A percentile compares a stretch with the other conserved stretches of the same genome.
phyloP scores from a whole-genome alignment of 176 grass and related monocot genomes.

The Thinopyrum elongatum region DNA sequence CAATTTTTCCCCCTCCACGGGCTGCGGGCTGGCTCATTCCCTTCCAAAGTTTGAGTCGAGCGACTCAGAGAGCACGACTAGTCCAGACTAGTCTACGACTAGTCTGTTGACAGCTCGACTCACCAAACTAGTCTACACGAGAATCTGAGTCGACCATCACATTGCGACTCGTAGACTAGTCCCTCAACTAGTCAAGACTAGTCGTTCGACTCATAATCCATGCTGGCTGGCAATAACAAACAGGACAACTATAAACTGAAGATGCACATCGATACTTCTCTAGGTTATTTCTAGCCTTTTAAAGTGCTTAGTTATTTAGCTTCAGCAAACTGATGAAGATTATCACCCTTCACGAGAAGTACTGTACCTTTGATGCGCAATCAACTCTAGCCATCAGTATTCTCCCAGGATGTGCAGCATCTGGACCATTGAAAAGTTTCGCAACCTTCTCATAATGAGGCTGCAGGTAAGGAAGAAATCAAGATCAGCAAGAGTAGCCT shows the following conservation, averaged over 20 bases:
- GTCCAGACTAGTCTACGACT: too few relatives aligned
- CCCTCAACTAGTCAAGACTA: too few relatives aligned
- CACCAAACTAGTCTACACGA: too few relatives aligned
- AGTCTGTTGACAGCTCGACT: too few relatives aligned
- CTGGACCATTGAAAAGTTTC: conserved; percentile 87
- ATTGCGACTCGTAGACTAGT: too few relatives aligned
- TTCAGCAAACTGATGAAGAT: background rate
- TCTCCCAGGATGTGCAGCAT: conserved; percentile 81
- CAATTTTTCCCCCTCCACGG: too few relatives aligned
- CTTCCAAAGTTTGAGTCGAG: too few relatives aligned
- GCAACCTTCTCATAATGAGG: conserved; percentile 98
- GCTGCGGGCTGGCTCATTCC: too few relatives aligned
- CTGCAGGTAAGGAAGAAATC: conserved; percentile 30
- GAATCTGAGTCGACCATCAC: too few relatives aligned
- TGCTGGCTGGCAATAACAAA: background rate
- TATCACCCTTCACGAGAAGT: background rate
- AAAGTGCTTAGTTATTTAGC: background rate
- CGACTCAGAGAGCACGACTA: too few relatives aligned
- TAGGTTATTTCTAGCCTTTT: background rate
- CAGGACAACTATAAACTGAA: background rate
- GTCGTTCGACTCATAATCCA: too few relatives aligned
- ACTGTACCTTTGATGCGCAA: conserved; percentile 93
- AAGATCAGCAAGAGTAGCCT: conserved; percentile 15
- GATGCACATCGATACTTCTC: background rate
- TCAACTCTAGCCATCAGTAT: conserved; percentile 89